Conservation (phyloP, 2,329 filamentous ascomycete species). For the Raffaelea arxii region DNA sequence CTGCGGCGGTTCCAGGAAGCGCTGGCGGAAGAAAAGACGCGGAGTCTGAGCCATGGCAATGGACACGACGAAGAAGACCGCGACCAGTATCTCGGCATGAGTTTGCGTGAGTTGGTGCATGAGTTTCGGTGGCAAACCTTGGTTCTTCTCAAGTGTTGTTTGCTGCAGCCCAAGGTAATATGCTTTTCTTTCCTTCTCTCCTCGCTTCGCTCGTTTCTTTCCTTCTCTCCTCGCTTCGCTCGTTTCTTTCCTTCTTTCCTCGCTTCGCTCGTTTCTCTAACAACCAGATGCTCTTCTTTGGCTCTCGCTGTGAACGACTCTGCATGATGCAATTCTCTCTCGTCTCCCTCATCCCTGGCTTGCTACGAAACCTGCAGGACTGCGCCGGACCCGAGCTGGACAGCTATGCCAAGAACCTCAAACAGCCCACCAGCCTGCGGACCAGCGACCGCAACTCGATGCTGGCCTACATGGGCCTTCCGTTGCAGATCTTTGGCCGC, state of each 20-base stretch:
- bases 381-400: conserved; percentile 91
- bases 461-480: conserved; percentile 87
- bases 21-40: conserved; percentile 56
- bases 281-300: conserved; percentile 89
- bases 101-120: conserved; percentile 80
- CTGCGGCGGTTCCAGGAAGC: conserved; percentile 86
- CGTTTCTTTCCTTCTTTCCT: neutral
- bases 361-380: conserved; percentile 86
- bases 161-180: conserved; percentile 83
- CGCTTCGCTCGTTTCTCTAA: neutral
- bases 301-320: conserved; percentile 85
- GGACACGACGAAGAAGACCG: conserved; percentile 57
- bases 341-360: conserved; percentile 85
- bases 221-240: no score
- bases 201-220: no score
- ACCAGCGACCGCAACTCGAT: conserved; percentile 88
- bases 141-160: conserved; percentile 84
- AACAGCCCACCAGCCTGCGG: conserved; percentile 72
- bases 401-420: conserved; percentile 64
- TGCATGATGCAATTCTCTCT: conserved; percentile 99
- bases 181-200: neutral
- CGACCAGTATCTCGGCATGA: conserved; percentile 83
- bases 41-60: conserved; percentile 14
- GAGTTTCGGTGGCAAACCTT: conserved; percentile 93
- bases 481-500: conserved; percentile 91